Evolutionary conservation across 176 grass and related monocot species (phyloP), one percentile per base, ranked within the genome.

Genomic region (Oryza glaberrima): DNA sequence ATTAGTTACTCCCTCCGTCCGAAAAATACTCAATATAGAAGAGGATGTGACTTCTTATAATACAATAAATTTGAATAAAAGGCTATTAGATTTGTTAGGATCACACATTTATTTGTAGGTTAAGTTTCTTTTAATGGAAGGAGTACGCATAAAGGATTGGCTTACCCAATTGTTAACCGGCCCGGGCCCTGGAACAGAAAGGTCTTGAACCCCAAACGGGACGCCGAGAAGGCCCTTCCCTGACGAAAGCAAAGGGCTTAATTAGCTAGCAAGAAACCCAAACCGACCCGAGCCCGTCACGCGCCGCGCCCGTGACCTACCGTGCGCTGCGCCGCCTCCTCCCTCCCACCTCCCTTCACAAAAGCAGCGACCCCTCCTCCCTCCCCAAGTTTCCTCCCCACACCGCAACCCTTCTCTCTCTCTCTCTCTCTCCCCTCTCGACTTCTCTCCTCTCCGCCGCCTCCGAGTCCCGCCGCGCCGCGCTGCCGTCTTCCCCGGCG

Each of bases 301-400:
- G 77, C 66, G 73, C 72, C 54, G 78, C 56, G 44, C 56, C 73
- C 83, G 83, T 90, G 87, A 78, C 84, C 83, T 74, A 86, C 84
- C 38, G 74, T 68, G 84, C 64, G 15, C 77, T 76, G 82, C 35
- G 79, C 68, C 74, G 16, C 52, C 52, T 14, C 47, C 67, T 67
- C 72, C 58, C n/a, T 63, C 58, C 58, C n/a, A 2, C 61, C 20
- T 67, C 44, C 60, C 69, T 48, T 66, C 72, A 44, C 65, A 86
- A 82, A 86, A 63, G 88, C 83, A 72, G 65, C 61, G 7, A 23
- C 72, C 78, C 54, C 34, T 19, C 65, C 56, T 60, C 52, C 16
- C 52, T 56, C 52, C 5, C 49, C 78, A 82, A 73, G 80, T 81
- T 69, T 75, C 49, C 77, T 83, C 10, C 52, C 22, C 44, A 67